Evolutionary conservation across 208 protist species (phyloP), one percentile per base, ranked within the genome.

Genomic region (Trypanosoma melophagium): DNA sequence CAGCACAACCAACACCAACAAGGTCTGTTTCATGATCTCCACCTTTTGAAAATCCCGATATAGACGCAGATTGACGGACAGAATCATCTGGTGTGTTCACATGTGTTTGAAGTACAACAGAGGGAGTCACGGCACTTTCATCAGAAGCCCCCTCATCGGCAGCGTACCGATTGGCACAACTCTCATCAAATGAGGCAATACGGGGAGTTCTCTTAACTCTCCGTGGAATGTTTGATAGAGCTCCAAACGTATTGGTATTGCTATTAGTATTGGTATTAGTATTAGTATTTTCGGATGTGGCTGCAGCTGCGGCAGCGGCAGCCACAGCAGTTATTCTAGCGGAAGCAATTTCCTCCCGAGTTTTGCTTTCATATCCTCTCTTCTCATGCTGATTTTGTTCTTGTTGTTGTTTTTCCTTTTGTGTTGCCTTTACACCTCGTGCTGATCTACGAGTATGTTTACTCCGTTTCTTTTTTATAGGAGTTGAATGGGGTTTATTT

Each of bases 161-260:
- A 31, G 49, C 19, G 38, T 67, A 67, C 13, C 61, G 61, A 50
- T 67, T 50, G 22, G 63, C 63, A 22, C 63, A 60, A 3, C 13
- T 2, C 7, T 69, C 63, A 50, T 69, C 28, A 53, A 69, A 69
- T 2, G 63, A 69, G 12, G 41, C 45, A 12, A 60, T 41, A 22
- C 53, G n/a, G 7, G 22, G 24, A 19, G 4, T 0, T 21, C n/a
- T 0, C 28, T 60, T 58, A 22, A 16, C 41, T 17, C 63, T 25
- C 14, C 53, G 53, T 44, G 63, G 63, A 42, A 69, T 24, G 35
- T 69, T 60, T 22, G 24, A 19, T 41, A 41, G 22, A 28, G 41
- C 63, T 10, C 42, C 41, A 47, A 12, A n/a, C 2, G 16, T 17
- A 47, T n/a, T 47, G 10, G 9, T 47, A 47, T 47, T 47, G 16